Percentiles rank a stretch among this genome's conserved stretches.
These are phyloP conservation scores for Phytophthora pseudosyringae DNA, from an alignment of 352 stramenopile species.

Conservation along the genomic window DNA sequence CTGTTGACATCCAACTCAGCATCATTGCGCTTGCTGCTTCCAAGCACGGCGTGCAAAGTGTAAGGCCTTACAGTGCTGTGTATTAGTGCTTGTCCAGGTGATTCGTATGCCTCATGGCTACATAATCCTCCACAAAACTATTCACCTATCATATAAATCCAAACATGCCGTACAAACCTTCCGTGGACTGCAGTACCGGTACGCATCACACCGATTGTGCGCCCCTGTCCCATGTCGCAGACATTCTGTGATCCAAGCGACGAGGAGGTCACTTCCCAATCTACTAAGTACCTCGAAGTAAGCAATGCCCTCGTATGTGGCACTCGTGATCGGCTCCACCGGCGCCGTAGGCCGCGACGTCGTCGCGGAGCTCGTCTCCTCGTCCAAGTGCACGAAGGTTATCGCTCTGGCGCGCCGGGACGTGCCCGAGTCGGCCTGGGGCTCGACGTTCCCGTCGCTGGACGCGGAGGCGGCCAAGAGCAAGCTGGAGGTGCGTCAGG, in stretches of 20 bases:
- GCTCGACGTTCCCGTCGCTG: slow-evolving; percentile 55
- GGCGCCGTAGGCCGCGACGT: slow-evolving; percentile 77
- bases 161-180: too few species aligned
- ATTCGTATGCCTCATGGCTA: too few species aligned
- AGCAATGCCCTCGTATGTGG: slow-evolving; percentile 49
- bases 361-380: slow-evolving; percentile 70
- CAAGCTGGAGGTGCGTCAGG: slow-evolving; percentile 65
- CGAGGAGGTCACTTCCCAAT: slow-evolving; percentile 23
- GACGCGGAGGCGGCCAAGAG: slow-evolving; percentile 43
- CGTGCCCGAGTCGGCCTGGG: slow-evolving; percentile 54
- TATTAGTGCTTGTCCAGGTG: too few species aligned
- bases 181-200: too few species aligned
- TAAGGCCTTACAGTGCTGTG: too few species aligned
- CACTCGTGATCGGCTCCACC: slow-evolving; percentile 77
- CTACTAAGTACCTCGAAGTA: not conserved
- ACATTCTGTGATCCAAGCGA: not conserved
- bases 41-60: too few species aligned
- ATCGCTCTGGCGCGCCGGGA: slow-evolving; percentile 73
- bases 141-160: not conserved
- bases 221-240: slow-evolving; percentile 19
- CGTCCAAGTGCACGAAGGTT: slow-evolving; percentile 67
- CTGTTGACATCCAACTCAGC: too few species aligned
- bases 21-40: too few species aligned
- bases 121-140: too few species aligned
- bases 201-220: slow-evolving; percentile 6